Percentiles rank a stretch among this genome's conserved stretches.
phyloP scores from a whole-genome alignment of 2,329 filamentous ascomycete genomes.

The Fusarium virguliforme region DNA sequence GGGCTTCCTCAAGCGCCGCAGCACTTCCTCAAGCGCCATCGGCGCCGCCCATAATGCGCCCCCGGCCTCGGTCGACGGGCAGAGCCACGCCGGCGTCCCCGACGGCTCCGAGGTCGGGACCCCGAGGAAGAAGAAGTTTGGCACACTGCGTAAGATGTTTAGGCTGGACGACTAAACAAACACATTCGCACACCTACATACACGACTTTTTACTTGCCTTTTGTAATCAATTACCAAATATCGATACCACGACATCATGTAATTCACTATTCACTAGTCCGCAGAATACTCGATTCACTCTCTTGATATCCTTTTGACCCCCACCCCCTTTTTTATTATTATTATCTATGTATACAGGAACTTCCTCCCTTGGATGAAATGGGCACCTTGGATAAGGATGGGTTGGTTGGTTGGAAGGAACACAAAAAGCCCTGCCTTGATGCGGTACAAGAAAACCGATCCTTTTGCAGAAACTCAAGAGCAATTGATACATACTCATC shows the following conservation, averaged over 20 bases:
- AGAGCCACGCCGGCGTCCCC: constrained; percentile 14
- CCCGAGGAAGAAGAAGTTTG: constrained; percentile 77
- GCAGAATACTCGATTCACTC: constrained; percentile 32
- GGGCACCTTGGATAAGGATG: constrained; percentile 20
- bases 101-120: constrained; percentile 33
- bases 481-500: constrained; percentile 31
- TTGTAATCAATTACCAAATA: neutral
- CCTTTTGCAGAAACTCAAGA: constrained; percentile 19
- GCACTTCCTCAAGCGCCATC: constrained; percentile 56
- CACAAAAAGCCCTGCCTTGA: constrained; percentile 4
- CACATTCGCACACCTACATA: neutral
- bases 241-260: constrained; percentile 4
- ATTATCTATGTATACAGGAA: constrained; percentile 5
- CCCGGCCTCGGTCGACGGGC: constrained; percentile 26
- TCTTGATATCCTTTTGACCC: constrained; percentile 3
- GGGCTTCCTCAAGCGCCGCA: constrained; percentile 57
- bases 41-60: constrained; percentile 31
- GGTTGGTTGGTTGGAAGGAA: constrained; percentile 20
- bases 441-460: constrained; percentile 19
- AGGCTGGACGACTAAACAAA: constrained; percentile 62
- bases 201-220: neutral
- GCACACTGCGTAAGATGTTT: constrained; percentile 76
- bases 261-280: neutral
- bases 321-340: neutral
- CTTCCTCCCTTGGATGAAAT: constrained; percentile 1